Base-by-base conservation (phyloP, 1,139 yeast genomes). In the Saccharomyces hybrid region DNA sequence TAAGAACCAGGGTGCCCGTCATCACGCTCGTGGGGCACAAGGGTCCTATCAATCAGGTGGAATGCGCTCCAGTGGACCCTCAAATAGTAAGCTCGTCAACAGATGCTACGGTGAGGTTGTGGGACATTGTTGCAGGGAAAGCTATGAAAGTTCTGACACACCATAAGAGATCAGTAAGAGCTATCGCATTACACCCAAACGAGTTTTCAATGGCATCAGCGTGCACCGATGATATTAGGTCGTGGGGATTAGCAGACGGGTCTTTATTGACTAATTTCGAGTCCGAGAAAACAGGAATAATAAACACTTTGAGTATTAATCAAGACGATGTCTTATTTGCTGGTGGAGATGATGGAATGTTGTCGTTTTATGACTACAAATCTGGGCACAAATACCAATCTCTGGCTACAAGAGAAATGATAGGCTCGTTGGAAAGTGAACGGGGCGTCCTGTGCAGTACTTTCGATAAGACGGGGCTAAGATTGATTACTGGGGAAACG, bases 241-340 rank as follows among this genome's bases (percentile, higher is more conserved):
- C 91, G 63, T 93, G 97, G 95, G 76, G 80, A 47, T 73, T 87
- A 53, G 96, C 96, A 0, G 81, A 81, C 29, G 96, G 96, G 6
- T 79, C 80, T 9, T 79, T 87, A 54, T 75, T 89, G 64, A 81
- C 81, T 29, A 77, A 78, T 57, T 79, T 80, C 60, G 66, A 71
- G 19, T 78, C 82, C 3, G 73, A 75, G 16, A 75, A 73, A 27
- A 69, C 77, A 2, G 74, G 80, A 2, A 85, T 89, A 27, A 76
- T 89, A 44, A 90, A 91, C 65, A 79, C 96, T 0, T 68, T 89
- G 57, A 66, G 84, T 16, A 77, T 84, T 9, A 88, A 88, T 61
- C 78, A 80, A 19, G 86, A 85, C 56, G 83, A 84, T 54, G 82
- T 84, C 2, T 67, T 89, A 57, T 88, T 88, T 66, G 81, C 89